Conservation (phyloP, 2,329 filamentous ascomycete genomes). For the Hypoxylon sp. region DNA sequence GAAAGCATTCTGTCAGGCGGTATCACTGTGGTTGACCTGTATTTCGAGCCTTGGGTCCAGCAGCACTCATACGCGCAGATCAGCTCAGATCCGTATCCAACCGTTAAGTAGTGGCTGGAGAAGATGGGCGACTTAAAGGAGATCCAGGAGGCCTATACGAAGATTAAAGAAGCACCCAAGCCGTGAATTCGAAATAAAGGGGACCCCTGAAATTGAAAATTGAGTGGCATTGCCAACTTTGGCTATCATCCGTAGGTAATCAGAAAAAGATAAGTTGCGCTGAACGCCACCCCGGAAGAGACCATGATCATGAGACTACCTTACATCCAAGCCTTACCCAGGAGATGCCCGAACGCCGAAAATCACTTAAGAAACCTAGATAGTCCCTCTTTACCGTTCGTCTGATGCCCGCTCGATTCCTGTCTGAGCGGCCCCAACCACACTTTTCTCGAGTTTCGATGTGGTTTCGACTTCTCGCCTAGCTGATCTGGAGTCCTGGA, state of each 20-base stretch:
- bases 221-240: slow-evolving; percentile 10
- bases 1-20: no score
- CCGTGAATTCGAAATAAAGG: neutral
- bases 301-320: slow-evolving; percentile 10
- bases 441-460: slow-evolving; percentile 49
- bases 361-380: slow-evolving; percentile 7
- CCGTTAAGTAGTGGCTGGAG: slow-evolving; percentile 46
- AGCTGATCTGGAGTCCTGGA: slow-evolving; percentile 49
- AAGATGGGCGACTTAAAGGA: slow-evolving; percentile 53
- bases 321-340: slow-evolving; percentile 19
- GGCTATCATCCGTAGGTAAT: slow-evolving; percentile 12
- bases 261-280: slow-evolving; percentile 6
- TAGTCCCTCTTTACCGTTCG: slow-evolving; percentile 13
- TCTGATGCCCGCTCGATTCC: slow-evolving; percentile 33
- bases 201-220: neutral
- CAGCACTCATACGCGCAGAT: slow-evolving; percentile 55
- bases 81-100: slow-evolving; percentile 53
- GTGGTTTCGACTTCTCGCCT: slow-evolving; percentile 44
- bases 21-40: no score
- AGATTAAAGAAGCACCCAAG: slow-evolving; percentile 42
- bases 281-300: slow-evolving; percentile 16
- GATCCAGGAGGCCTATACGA: slow-evolving; percentile 57
- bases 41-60: slow-evolving; percentile 57
- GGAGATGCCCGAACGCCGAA: slow-evolving; percentile 26
- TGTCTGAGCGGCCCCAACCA: slow-evolving; percentile 49